These are phyloP conservation scores for Stramenopiles sp. DNA, from an alignment of 352 stramenopile species.

Conservation along the genomic window DNA sequence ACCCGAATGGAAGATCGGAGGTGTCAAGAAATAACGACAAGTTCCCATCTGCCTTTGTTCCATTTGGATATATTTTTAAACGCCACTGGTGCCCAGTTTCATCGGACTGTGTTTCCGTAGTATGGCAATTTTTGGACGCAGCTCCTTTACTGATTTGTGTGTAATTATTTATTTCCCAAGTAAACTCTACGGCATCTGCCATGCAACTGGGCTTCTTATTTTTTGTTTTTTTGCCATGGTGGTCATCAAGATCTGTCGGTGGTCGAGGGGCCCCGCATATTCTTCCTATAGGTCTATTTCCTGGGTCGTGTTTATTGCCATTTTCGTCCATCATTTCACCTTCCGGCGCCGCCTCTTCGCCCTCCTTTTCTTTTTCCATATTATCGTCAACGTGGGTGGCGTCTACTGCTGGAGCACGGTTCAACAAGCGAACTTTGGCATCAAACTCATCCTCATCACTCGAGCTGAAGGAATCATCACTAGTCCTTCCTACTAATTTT, in stretches of 20 bases:
- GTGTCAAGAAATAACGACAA: background rate
- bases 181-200: background rate
- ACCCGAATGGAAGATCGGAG: background rate
- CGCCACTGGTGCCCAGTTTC: background rate
- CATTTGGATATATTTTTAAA: background rate
- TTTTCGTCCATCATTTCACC: background rate
- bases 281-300: background rate
- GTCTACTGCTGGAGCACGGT: background rate
- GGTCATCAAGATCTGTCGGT: no score
- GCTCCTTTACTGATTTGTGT: background rate
- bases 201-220: background rate
- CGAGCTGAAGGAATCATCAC: no score
- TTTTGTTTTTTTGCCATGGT: background rate
- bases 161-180: background rate
- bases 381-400: background rate
- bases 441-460: background rate
- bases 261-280: background rate
- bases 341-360: no score
- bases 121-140: background rate
- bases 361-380: background rate
- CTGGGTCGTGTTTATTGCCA: background rate
- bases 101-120: background rate
- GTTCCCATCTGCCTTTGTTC: background rate
- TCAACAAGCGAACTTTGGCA: background rate
- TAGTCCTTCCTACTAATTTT: background rate